These are phyloP conservation scores for Penicillium atrosanguineum DNA, from an alignment of 495 filamentous ascomycete species.

Conservation along the genomic window DNA sequence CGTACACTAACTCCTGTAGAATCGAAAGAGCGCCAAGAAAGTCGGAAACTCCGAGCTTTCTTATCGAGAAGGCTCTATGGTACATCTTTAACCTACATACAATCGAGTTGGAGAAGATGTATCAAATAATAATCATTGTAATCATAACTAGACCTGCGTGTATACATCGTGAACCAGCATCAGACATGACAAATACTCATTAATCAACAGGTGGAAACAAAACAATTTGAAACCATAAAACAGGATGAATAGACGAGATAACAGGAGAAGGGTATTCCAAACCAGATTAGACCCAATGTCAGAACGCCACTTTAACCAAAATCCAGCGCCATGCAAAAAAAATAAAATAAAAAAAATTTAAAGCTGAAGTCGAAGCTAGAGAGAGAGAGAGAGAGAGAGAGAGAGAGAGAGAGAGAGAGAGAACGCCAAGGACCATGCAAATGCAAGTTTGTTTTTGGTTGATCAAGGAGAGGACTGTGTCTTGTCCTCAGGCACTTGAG, in stretches of 20 bases:
- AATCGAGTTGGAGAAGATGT: neutral
- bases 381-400: too few relatives aligned
- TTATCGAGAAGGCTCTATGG: too few relatives aligned
- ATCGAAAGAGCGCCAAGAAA: too few relatives aligned
- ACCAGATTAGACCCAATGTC: neutral
- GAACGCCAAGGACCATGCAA: conserved; percentile 24
- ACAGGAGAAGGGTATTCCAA: conserved; percentile 6
- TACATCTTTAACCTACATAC: too few relatives aligned
- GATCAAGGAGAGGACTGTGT: conserved; percentile 3
- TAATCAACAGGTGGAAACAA: conserved; percentile 9
- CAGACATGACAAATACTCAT: conserved; percentile 13
- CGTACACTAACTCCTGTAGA: too few relatives aligned
- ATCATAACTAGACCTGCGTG: conserved; percentile 5
- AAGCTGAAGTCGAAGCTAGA: conserved; percentile 3
- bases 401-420: neutral
- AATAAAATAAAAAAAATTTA: too few relatives aligned
- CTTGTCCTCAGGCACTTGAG: conserved; percentile 1
- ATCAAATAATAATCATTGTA: conserved; percentile 4
- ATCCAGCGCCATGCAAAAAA: conserved; percentile 5
- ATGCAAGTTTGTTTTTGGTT: conserved; percentile 7
- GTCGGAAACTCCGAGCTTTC: too few relatives aligned
- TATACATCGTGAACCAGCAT: conserved; percentile 16
- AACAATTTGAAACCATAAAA: neutral
- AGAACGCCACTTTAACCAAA: neutral
- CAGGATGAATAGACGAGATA: neutral